Evolutionary conservation across 306 rosid genomes (phyloP).

Genomic region (Trifolium subterraneum): DNA sequence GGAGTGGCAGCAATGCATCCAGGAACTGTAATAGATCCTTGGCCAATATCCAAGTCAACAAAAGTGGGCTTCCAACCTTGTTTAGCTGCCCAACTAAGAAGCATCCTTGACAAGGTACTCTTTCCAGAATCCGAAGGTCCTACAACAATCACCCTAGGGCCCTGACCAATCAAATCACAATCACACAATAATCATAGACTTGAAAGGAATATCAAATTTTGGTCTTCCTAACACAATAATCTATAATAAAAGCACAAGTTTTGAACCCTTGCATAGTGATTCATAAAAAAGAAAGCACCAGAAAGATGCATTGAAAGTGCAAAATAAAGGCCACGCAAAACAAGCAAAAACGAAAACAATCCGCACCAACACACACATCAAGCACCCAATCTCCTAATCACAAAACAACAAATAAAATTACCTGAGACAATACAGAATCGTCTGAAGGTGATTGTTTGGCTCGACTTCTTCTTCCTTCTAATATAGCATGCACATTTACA

Average conservation of each 20-base stretch:
- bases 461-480: constrained; percentile 84
- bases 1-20: constrained; percentile 97
- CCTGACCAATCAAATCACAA: constrained; percentile 66
- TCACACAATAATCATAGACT: no score
- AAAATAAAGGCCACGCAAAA: background rate
- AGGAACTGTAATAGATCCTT: constrained; percentile 91
- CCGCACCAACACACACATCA: background rate
- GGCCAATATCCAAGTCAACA: constrained; percentile 96
- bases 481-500: constrained; percentile 90
- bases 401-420: constrained; percentile 27
- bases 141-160: constrained; percentile 97
- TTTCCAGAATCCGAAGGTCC: constrained; percentile 96
- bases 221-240: background rate
- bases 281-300: background rate
- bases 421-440: constrained; percentile 70
- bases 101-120: constrained; percentile 89
- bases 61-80: constrained; percentile 95
- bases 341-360: background rate
- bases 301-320: background rate
- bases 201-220: constrained; percentile 12
- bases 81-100: constrained; percentile 98
- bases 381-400: background rate
- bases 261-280: constrained; percentile 9
- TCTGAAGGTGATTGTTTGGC: constrained; percentile 68
- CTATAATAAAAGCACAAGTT: background rate